These are phyloP conservation scores for Lentinula boryana DNA, from an alignment of 768 basidiomycete species.

Conservation along the genomic window DNA sequence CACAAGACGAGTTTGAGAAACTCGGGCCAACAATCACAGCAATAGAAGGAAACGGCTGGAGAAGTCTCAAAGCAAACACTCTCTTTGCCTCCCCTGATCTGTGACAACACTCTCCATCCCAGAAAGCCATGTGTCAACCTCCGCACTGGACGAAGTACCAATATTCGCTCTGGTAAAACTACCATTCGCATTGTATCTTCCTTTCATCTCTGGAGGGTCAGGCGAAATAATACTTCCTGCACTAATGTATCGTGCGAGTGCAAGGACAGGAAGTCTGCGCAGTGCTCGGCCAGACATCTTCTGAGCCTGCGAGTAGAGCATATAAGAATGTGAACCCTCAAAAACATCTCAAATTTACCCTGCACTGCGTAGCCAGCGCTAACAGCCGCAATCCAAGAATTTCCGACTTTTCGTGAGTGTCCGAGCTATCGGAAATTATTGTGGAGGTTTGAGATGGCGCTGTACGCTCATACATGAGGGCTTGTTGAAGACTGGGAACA, in stretches of 20 bases:
- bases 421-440: conserved; percentile 11
- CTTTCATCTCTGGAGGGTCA: background rate
- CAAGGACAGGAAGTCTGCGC: conserved; percentile 89
- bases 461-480: conserved; percentile 48
- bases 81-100: conserved; percentile 48
- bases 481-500: conserved; percentile 59
- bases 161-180: background rate
- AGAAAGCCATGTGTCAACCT: conserved; percentile 71
- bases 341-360: conserved; percentile 43
- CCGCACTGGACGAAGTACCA: conserved; percentile 16
- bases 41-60: background rate
- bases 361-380: conserved; percentile 68
- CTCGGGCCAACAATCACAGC: background rate
- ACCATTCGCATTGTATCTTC: background rate
- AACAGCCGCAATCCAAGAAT: conserved; percentile 54
- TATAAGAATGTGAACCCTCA: background rate
- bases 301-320: conserved; percentile 41
- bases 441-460: conserved; percentile 19
- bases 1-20: conserved; percentile 1
- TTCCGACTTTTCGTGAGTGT: conserved; percentile 44
- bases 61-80: conserved; percentile 26
- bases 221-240: conserved; percentile 28
- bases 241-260: conserved; percentile 79
- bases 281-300: conserved; percentile 91
- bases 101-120: conserved; percentile 78